These are phyloP conservation scores for Naganishia vaughanmartiniae DNA, from an alignment of 768 basidiomycete species.

Conservation along the genomic window DNA sequence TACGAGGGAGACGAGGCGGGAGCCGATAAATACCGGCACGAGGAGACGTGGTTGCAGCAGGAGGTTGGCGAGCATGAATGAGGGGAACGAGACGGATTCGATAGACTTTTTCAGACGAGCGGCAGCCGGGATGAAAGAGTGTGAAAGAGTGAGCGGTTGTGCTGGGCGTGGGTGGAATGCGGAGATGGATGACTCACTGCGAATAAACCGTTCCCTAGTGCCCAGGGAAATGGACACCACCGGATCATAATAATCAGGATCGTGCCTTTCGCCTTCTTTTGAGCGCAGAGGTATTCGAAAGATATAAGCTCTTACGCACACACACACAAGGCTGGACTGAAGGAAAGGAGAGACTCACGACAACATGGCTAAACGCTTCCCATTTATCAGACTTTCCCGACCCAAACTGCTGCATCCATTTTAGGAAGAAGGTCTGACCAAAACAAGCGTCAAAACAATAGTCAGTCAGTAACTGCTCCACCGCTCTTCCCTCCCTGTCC, in stretches of 20 bases:
- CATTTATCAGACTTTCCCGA: constrained; percentile 43
- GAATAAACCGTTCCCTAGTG: constrained; percentile 50
- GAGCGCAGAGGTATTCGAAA: not conserved
- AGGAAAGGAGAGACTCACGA: constrained; percentile 29
- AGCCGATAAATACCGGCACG: constrained; percentile 51
- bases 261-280: constrained; percentile 44
- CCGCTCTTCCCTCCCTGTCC: not conserved
- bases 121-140: not conserved
- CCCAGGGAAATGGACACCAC: constrained; percentile 51
- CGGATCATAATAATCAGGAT: constrained; percentile 51
- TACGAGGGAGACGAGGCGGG: constrained; percentile 48
- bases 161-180: not conserved
- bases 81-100: constrained; percentile 47
- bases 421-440: constrained; percentile 48
- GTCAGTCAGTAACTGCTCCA: not conserved
- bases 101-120: constrained; percentile 37
- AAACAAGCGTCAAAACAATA: not conserved
- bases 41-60: constrained; percentile 45
- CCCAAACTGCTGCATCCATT: constrained; percentile 38
- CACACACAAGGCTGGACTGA: not conserved
- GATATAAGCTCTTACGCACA: not conserved
- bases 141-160: not conserved
- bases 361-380: constrained; percentile 50
- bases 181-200: constrained; percentile 39
- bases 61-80: constrained; percentile 49